Evolutionary conservation across 176 grass and related monocot genomes (phyloP), one percentile per base, ranked within the genome.

Genomic region (Carex scoparia): DNA sequence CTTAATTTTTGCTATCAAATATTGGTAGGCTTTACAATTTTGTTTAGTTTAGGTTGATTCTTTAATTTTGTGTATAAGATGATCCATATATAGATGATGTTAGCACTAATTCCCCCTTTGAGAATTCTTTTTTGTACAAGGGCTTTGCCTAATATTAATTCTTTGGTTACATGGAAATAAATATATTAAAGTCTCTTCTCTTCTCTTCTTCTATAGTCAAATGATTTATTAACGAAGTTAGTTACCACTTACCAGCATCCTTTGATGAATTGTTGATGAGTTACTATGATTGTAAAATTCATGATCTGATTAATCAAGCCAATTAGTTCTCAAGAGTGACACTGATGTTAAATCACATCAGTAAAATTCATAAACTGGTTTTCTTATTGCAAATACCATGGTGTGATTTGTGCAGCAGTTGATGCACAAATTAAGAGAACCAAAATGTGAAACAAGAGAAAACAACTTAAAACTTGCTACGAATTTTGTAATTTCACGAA

Each of bases 21-120:
- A 10, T 30, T 77, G 10, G 48, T 76, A 76, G 72, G 49, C 14
- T 77, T 28, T 32, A 56, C 23, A 56, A 15, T 77, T 77, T 79
- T 79, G 51, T 18, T 68, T 69, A 83, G 23, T 64, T 83, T 83
- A 67, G 61, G 81, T 30, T 69, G 46, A 83, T 83, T 69, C 7
- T 53, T 23, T 23, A 23, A 23, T 23, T 23, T 83, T 83, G 61
- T 83, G 81, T 67, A 83, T 83, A 83, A 54, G 42, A 51, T 83
- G 81, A 83, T 83, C 28, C 23, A 79, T 23, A 23, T 23, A 23
- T 79, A 79, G 53, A 58, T 33, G 49, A 79, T 79, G 74, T 57
- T 58, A 79, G 74, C 74, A 35, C 74, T 58, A 79, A 79, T 79
- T 79, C 53, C 53, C 15, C 18, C 57, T 4, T 33, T 49, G 9